phyloP scores from a whole-genome alignment of 768 basidiomycete species.

The Amanita thiersii region DNA sequence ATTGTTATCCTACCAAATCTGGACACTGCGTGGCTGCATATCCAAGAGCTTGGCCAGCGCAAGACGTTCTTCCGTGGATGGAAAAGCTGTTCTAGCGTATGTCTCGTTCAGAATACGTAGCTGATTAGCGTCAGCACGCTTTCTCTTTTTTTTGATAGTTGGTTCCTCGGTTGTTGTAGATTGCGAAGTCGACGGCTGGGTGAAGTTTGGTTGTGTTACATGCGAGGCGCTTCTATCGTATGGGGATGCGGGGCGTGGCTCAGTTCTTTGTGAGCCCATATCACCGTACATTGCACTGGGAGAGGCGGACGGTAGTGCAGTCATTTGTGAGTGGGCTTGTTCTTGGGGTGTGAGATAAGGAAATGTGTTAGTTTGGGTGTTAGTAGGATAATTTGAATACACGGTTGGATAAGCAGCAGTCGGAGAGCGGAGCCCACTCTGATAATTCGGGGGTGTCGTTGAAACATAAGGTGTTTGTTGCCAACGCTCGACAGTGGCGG shows the following conservation, averaged over 20 bases:
- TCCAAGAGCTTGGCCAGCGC: constrained; percentile 68
- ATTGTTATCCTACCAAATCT: constrained; percentile 59
- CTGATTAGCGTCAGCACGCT: constrained; percentile 75
- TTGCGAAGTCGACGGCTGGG: constrained; percentile 42
- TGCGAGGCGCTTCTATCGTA: constrained; percentile 33
- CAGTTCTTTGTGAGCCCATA: constrained; percentile 20
- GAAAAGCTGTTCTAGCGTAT: constrained; percentile 76
- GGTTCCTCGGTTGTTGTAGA: constrained; percentile 45
- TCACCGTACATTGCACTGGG: constrained; percentile 24
- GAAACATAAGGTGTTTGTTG: constrained; percentile 27
- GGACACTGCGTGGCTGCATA: constrained; percentile 80
- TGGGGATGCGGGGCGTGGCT: constrained; percentile 36
- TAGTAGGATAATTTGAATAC: constrained; percentile 40
- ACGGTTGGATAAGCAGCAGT: constrained; percentile 52
- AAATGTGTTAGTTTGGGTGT: constrained; percentile 27
- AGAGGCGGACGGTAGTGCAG: constrained; percentile 20
- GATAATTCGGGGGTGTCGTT: constrained; percentile 13
- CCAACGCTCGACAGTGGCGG: constrained; percentile 44
- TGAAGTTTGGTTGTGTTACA: constrained; percentile 40
- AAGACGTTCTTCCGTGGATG: constrained; percentile 80
- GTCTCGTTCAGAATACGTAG: constrained; percentile 76
- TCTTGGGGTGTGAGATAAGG: constrained; percentile 30
- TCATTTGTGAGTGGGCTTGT: constrained; percentile 14
- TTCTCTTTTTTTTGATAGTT: constrained; percentile 82
- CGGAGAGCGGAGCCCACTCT: constrained; percentile 45